Conservation (phyloP, 2,329 filamentous ascomycete genomes). For the Diaporthe capsici region DNA sequence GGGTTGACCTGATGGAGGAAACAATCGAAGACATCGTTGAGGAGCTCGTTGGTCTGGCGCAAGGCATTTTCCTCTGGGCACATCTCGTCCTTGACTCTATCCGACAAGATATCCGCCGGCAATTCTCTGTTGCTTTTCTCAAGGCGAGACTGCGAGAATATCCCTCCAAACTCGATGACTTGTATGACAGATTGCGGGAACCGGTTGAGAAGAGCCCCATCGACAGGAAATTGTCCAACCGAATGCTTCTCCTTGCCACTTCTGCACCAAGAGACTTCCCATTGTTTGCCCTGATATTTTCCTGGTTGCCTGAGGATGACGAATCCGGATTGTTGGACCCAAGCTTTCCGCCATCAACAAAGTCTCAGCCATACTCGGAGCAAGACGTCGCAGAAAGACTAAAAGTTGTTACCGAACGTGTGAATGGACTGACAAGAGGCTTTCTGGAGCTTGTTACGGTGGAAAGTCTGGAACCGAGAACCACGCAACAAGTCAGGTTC, state of each 20-base stretch:
- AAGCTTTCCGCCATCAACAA: background rate
- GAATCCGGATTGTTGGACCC: background rate
- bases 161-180: background rate
- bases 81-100: background rate
- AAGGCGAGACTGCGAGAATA: background rate
- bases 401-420: background rate
- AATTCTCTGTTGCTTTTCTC: background rate
- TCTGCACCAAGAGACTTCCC: background rate
- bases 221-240: background rate
- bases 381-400: background rate
- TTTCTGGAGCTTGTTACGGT: background rate
- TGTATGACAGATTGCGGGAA: background rate
- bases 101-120: background rate
- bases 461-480: no score
- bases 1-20: accelerated
- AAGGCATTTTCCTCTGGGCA: background rate
- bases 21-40: background rate
- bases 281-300: background rate
- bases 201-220: background rate
- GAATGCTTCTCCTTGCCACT: background rate
- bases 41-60: background rate
- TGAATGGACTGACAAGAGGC: background rate
- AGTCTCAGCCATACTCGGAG: background rate
- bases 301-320: background rate
- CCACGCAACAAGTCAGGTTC: no score